A percentile compares a stretch with the other conserved stretches of the same genome.
phyloP scores from a whole-genome alignment of 208 protist species.

The Angomonas desouzai region DNA sequence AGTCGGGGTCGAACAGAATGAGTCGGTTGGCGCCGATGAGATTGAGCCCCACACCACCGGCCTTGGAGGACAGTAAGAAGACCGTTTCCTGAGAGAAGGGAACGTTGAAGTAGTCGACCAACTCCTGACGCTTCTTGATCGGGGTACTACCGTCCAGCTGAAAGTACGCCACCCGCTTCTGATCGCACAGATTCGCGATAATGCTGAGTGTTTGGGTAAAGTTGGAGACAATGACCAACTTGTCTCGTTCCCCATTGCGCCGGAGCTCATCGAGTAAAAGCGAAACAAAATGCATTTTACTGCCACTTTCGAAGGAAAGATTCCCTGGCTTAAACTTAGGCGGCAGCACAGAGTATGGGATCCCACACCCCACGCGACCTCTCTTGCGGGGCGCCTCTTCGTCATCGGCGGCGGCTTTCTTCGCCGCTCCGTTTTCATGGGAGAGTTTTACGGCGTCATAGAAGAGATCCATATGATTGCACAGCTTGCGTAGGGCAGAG shows the following conservation, averaged over 20 bases:
- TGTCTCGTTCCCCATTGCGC: conserved; percentile 61
- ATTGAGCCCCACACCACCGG: conserved; percentile 93
- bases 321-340: conserved; percentile 56
- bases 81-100: conserved; percentile 81
- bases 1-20: conserved; percentile 94
- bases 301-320: conserved; percentile 47
- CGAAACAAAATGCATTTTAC: conserved; percentile 81
- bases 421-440: conserved; percentile 16
- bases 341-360: conserved; percentile 60
- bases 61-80: conserved; percentile 93
- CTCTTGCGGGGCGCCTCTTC: background rate
- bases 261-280: conserved; percentile 73
- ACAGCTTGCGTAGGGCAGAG: conserved; percentile 88
- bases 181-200: conserved; percentile 53
- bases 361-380: conserved; percentile 22
- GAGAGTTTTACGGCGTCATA: conserved; percentile 64
- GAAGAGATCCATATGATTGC: conserved; percentile 93
- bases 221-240: conserved; percentile 86
- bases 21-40: conserved; percentile 92
- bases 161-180: conserved; percentile 74
- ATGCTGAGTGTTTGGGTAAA: conserved; percentile 82
- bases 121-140: conserved; percentile 75
- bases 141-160: conserved; percentile 81
- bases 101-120: conserved; percentile 90
- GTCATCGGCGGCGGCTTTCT: conserved; percentile 4